Evolutionary conservation across 2,329 filamentous ascomycete species (phyloP), one percentile per base, ranked within the genome.

Genomic region (Alternaria viburni): DNA sequence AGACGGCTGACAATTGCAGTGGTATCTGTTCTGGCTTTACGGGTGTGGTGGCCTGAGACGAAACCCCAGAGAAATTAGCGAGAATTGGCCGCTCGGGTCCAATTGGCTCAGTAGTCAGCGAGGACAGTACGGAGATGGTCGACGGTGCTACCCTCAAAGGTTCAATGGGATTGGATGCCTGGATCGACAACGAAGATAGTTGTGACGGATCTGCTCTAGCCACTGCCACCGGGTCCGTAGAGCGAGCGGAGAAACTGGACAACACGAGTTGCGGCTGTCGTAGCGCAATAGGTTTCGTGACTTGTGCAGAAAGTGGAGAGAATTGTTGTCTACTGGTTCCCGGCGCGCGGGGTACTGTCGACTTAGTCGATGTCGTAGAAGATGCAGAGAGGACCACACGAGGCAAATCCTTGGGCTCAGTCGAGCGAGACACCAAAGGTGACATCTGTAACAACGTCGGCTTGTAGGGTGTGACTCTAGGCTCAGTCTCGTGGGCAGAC

Each of bases 31-130:
- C 66, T 19, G 71, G 73, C 41, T 73, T 64, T 30, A 75, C 32
- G 26, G 76, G 76, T 36, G 76, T 70, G 11, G 72, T 77, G 13
- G 58, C 57, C 50, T 74, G 74, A 32, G 68, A 64, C 26, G 62
- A 69, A 28, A 75, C 60, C 17, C 60, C 54, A 9, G 74, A 74
- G 45, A 76, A 47, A 41, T 50, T 51, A 15, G 65, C 64, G 17
- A 66, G 62, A 26, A 61, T 56, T 21, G 67, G 55, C 41, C 47
- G 69, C 17, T 69, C 54, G 17, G 61, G 57, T 46, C 69, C 68
- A 11, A 70, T 55, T 28, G 74, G 74, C 51, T 70, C 69, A 10
- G 69, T 74, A 13, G 50, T 51, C 26, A 67, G 70, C 13, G 69
- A 66, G 25, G 62, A 72, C 50, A 72, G 50, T 9, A 49, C 43